Conservation (phyloP, 2,329 filamentous ascomycete genomes). For the Magnaporthiopsis rhizophila region DNA sequence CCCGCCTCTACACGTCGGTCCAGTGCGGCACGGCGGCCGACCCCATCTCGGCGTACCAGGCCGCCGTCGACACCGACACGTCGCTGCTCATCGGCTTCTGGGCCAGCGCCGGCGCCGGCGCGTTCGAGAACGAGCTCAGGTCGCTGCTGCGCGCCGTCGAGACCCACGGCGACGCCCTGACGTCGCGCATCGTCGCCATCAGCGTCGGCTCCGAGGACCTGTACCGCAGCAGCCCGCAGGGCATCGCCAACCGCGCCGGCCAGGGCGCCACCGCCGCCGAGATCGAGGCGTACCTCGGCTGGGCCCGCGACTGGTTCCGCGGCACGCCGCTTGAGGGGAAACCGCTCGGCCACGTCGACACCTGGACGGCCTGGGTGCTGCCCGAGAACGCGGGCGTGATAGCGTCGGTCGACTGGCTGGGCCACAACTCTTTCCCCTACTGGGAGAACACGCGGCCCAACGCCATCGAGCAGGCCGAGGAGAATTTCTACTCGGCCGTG, state of each 20-base stretch:
- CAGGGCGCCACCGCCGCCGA: constrained; percentile 54
- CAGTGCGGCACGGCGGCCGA: constrained; percentile 58
- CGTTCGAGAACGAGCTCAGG: constrained; percentile 63
- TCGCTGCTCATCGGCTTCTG: constrained; percentile 76
- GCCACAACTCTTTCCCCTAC: constrained; percentile 75
- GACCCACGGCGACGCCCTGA: constrained; percentile 60
- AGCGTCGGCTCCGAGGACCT: constrained; percentile 83
- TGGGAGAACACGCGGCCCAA: constrained; percentile 58
- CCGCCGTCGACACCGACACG: constrained; percentile 74
- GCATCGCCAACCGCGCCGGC: constrained; percentile 53
- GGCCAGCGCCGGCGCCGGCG: constrained; percentile 59
- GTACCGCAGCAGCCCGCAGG: constrained; percentile 69
- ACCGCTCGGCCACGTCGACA: constrained; percentile 68
- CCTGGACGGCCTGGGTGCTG: constrained; percentile 76
- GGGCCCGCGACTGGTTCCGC: constrained; percentile 55
- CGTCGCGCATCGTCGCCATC: constrained; percentile 66
- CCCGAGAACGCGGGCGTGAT: constrained; percentile 62
- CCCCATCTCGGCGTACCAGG: constrained; percentile 67
- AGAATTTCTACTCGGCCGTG: constrained; percentile 62
- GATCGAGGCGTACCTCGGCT: constrained; percentile 61
- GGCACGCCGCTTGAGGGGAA: constrained; percentile 47
- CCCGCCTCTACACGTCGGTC: constrained; percentile 59
- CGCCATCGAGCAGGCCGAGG: constrained; percentile 53
- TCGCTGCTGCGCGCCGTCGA: constrained; percentile 63
- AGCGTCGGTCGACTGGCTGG: constrained; percentile 66